Evolutionary conservation across 495 filamentous ascomycete genomes (phyloP), one percentile per base, ranked within the genome.

Genomic region (Daldinia grandis): DNA sequence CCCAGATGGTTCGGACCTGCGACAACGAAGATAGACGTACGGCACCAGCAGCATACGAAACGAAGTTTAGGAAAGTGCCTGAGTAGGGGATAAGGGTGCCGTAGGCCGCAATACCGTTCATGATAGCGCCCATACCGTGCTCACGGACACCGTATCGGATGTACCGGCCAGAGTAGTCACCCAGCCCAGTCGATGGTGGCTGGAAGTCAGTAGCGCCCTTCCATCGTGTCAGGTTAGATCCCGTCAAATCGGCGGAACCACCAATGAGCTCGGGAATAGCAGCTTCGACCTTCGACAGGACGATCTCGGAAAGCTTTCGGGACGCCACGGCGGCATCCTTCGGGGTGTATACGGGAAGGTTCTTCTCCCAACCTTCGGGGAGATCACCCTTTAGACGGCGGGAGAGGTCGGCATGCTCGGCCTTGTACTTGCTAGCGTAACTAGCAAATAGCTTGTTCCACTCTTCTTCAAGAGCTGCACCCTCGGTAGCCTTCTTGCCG

Each of bases 51-150:
- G 93, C 95, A 80, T 99, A 99, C 24, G 95, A 99, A 68, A 99
- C 94, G 85, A 99, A 99, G 91, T 99, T 99, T 68, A 99, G 85
- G 91, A 99, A 99, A 75, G 95, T 98, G 81, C 95, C 95, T 59
- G 88, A 91, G 70, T 93, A 96, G 58, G 95, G 95, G 76, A 99
- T 91, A 78, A 97, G 84, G 76, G 93, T 97, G 71, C 95, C 95
- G 80, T 99, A 99, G 66, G 94, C 95, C 62, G 92, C 88, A 61
- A 99, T 87, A 83, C 95, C 95, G 86, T 99, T 99, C 90, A 99
- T 93, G 83, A 97, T 92, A 76, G 92, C 94, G 78, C 91, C 95
- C 95, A 99, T 98, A 79, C 85, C 92, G 82, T 98, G 94, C 87
- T 98, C 94, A 82, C 94, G 94, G 54, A 98, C 94, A 88, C 94